phyloP scores from a whole-genome alignment of 768 basidiomycete species.

The Tylopilus cervinicoccineus region DNA sequence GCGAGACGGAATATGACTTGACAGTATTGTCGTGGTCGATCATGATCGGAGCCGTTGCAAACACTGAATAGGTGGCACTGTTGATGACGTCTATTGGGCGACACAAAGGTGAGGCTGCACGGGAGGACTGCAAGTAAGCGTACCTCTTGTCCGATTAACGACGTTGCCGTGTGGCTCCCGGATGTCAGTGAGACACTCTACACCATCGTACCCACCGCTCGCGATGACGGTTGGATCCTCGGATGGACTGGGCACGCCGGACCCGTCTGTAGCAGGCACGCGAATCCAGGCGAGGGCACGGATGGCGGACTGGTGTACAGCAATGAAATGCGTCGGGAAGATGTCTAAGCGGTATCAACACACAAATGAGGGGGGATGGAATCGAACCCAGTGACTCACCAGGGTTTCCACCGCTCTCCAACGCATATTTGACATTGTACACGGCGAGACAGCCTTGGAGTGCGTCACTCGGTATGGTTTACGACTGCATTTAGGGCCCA shows the following conservation, averaged over 20 bases:
- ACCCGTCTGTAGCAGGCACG: slow-evolving; percentile 50
- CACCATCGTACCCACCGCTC: slow-evolving; percentile 79
- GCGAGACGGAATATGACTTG: slow-evolving; percentile 69
- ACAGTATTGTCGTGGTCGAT: slow-evolving; percentile 81
- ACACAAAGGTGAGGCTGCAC: neutral
- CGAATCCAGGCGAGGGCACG: slow-evolving; percentile 74
- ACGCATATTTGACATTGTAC: slow-evolving; percentile 46
- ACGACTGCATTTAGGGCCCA: neutral
- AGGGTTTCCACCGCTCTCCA: slow-evolving; percentile 31
- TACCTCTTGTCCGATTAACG: slow-evolving; percentile 78
- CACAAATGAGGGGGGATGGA: neutral
- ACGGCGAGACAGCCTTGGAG: slow-evolving; percentile 51
- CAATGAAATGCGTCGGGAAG: slow-evolving; percentile 69
- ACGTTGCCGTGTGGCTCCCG: slow-evolving; percentile 63
- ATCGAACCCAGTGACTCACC: slow-evolving; percentile 24
- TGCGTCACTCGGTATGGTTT: neutral
- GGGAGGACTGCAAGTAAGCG: slow-evolving; percentile 1
- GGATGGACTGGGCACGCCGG: slow-evolving; percentile 42
- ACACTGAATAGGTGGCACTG: slow-evolving; percentile 61
- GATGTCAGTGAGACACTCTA: slow-evolving; percentile 72
- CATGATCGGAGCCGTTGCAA: slow-evolving; percentile 66
- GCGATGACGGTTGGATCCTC: slow-evolving; percentile 70
- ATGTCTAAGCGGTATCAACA: slow-evolving; percentile 26
- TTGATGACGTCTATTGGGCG: slow-evolving; percentile 60
- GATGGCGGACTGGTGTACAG: slow-evolving; percentile 76